Percentiles rank a stretch among this genome's conserved stretches.
phyloP scores from a whole-genome alignment of 2,329 filamentous ascomycete species.

The Cytospora mali region DNA sequence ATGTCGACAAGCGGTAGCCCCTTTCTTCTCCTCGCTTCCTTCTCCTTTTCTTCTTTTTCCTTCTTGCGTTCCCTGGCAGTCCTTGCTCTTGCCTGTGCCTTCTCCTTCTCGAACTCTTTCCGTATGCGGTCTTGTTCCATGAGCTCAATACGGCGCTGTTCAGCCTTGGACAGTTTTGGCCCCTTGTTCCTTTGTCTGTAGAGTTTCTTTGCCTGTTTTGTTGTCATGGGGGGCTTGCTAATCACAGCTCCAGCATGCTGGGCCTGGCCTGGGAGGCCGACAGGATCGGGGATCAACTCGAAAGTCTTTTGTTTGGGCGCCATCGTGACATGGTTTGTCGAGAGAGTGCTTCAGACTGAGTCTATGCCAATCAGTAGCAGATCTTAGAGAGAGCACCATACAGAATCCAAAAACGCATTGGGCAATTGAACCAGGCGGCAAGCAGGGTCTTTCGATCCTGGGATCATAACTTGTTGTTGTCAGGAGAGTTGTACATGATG shows the following conservation, averaged over 20 bases:
- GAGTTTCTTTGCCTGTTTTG: slow-evolving; percentile 50
- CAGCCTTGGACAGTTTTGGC: slow-evolving; percentile 47
- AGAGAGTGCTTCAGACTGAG: neutral
- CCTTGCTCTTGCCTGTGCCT: slow-evolving; percentile 50
- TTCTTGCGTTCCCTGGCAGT: slow-evolving; percentile 57
- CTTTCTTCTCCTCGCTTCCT: slow-evolving; percentile 52
- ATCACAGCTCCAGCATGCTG: slow-evolving; percentile 20
- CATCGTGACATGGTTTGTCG: slow-evolving; percentile 32
- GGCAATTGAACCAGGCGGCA: neutral
- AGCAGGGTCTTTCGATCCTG: neutral
- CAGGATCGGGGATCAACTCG: slow-evolving; percentile 26
- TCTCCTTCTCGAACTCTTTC: slow-evolving; percentile 54
- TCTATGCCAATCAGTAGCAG: neutral
- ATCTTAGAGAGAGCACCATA: neutral
- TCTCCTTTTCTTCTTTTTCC: slow-evolving; percentile 53
- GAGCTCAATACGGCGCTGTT: slow-evolving; percentile 44
- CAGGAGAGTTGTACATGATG: neutral
- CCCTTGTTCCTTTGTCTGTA: slow-evolving; percentile 46
- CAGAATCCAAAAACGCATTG: neutral
- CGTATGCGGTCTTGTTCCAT: slow-evolving; percentile 58
- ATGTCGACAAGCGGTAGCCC: slow-evolving; percentile 58
- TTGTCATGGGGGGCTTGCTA: slow-evolving; percentile 49
- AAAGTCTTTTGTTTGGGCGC: slow-evolving; percentile 42
- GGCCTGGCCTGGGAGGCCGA: slow-evolving; percentile 31
- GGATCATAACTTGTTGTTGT: neutral